Percentiles rank a stretch among this genome's conserved stretches.
phyloP scores from a whole-genome alignment of 106 monocot genomes.

The Ottelia alismoides region DNA sequence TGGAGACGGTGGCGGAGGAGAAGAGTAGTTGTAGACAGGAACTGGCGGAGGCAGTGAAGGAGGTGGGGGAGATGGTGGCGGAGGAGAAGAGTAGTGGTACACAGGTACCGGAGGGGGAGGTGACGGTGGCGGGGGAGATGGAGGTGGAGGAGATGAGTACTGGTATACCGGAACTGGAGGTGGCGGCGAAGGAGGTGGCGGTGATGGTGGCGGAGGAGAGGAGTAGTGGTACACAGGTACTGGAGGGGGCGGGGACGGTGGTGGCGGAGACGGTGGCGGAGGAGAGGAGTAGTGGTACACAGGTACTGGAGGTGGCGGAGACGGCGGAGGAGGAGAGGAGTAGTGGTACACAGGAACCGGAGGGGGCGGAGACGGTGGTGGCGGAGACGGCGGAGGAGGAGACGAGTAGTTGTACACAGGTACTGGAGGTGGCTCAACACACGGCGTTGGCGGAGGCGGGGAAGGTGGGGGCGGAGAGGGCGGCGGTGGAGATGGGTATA shows the following conservation, averaged over 20 bases:
- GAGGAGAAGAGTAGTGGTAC: background rate
- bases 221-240: background rate
- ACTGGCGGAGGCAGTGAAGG: background rate
- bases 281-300: background rate
- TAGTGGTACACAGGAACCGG: background rate
- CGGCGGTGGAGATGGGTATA: background rate
- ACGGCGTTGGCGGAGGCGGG: background rate
- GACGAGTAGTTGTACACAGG: background rate
- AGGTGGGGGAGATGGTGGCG: background rate
- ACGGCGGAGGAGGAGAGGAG: background rate
- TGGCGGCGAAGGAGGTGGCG: background rate
- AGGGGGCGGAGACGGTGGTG: conserved; percentile 2
- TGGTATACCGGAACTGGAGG: background rate
- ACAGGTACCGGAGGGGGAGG: background rate
- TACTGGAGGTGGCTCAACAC: background rate
- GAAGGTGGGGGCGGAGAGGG: background rate
- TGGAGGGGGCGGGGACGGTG: background rate
- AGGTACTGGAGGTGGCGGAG: background rate
- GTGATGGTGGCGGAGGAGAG: background rate
- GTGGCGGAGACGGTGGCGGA: background rate
- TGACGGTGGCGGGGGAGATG: background rate
- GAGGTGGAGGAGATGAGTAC: background rate
- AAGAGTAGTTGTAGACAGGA: background rate
- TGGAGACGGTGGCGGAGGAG: conserved; percentile 8
- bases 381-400: background rate